phyloP scores from a whole-genome alignment of 345 rosid species.

The Angophora floribunda region DNA sequence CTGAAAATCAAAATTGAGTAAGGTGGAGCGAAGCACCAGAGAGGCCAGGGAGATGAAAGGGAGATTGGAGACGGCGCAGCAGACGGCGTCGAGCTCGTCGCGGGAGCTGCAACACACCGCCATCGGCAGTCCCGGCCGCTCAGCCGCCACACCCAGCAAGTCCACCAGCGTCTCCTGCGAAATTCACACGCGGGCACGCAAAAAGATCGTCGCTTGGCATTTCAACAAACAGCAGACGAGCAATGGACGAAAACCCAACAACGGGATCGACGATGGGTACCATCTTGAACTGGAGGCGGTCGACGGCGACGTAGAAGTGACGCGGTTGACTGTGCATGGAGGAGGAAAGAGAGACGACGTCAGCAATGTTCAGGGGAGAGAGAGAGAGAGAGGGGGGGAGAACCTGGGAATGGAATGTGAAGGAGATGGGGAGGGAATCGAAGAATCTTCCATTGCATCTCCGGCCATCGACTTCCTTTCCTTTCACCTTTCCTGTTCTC shows the following conservation, averaged over 20 bases:
- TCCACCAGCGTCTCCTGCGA: constrained; percentile 70
- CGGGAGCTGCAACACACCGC: constrained; percentile 87
- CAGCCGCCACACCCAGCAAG: constrained; percentile 51
- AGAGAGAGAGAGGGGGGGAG: neutral
- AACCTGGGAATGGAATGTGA: neutral
- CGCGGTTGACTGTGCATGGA: constrained; percentile 40
- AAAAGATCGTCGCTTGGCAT: neutral
- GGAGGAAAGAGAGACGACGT: constrained; percentile 7
- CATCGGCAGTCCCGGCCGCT: constrained; percentile 63
- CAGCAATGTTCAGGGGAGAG: neutral
- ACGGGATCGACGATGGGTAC: constrained; percentile 7
- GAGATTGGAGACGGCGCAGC: constrained; percentile 64
- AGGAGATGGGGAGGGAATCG: neutral
- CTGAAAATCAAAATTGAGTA: neutral
- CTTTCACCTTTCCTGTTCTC: neutral
- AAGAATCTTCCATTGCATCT: neutral
- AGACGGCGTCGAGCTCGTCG: constrained; percentile 88
- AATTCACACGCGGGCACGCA: neutral
- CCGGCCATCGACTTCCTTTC: neutral
- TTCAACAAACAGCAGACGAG: neutral
- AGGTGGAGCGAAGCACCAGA: constrained; percentile 28
- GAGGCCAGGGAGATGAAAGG: constrained; percentile 56
- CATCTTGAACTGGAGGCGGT: constrained; percentile 79
- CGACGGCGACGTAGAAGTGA: constrained; percentile 87
- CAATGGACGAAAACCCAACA: neutral